These are phyloP conservation scores for Aspergillus aculeatinus DNA, from an alignment of 2,329 filamentous ascomycete species.

Conservation along the genomic window DNA sequence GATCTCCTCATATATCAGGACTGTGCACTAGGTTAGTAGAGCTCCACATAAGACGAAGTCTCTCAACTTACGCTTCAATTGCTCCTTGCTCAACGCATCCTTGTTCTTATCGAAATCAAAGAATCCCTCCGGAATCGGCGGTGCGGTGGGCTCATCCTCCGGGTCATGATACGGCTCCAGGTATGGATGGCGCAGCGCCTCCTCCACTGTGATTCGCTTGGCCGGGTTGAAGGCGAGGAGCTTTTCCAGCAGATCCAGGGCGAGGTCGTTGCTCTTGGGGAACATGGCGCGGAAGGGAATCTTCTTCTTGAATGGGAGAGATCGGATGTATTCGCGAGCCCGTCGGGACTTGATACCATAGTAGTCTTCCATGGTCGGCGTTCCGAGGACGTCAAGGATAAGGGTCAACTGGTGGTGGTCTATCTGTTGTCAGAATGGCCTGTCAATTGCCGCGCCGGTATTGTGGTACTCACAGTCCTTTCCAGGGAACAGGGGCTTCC, in stretches of 20 bases:
- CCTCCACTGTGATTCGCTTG: conserved; percentile 97
- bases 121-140: conserved; percentile 96
- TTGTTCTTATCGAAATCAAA: conserved; percentile 99
- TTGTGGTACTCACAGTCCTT: conserved; percentile 77
- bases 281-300: conserved; percentile 96
- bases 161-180: conserved; percentile 98
- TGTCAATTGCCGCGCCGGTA: not conserved
- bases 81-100: conserved; percentile 96
- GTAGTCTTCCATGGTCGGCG: conserved; percentile 99
- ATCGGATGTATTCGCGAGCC: conserved; percentile 96
- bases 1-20: conserved; percentile 95
- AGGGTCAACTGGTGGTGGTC: conserved; percentile 97
- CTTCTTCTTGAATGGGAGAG: conserved; percentile 99
- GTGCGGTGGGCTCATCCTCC: conserved; percentile 94
- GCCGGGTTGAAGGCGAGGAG: conserved; percentile 96
- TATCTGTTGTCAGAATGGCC: conserved; percentile 37
- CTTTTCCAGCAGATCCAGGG: conserved; percentile 90
- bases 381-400: conserved; percentile 95
- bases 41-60: not conserved
- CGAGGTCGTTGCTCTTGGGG: conserved; percentile 97
- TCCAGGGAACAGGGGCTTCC: conserved; percentile 95
- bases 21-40: conserved; percentile 38
- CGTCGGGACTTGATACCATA: conserved; percentile 99
- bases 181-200: conserved; percentile 95
- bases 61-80: conserved; percentile 71